Percentiles rank a stretch among this genome's conserved stretches.
Conservation (phyloP, 139 green algal species). For the Pleodorina starrii region DNA sequence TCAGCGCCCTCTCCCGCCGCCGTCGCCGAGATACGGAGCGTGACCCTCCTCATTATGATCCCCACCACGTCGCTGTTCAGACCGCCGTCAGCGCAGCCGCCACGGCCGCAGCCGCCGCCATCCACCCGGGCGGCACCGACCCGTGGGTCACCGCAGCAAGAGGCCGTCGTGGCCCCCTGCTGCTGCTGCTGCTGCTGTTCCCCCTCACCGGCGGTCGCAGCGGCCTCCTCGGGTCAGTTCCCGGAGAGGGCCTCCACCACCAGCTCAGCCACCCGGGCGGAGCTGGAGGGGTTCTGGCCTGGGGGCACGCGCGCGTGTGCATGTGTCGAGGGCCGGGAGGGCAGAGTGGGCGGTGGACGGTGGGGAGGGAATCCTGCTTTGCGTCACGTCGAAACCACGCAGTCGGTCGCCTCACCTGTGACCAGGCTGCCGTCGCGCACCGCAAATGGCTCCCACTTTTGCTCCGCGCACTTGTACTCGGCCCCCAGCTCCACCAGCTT, state of each 20-base stretch:
- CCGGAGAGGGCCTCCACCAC: constrained; percentile 50
- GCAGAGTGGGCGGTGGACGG: too few species aligned
- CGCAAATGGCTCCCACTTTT: constrained; percentile 46
- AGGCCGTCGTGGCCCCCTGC: not conserved
- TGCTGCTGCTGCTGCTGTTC: too few species aligned
- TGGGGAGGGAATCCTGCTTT: too few species aligned
- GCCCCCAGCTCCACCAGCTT: constrained; percentile 52
- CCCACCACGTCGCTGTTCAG: not conserved
- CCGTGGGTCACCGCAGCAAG: not conserved
- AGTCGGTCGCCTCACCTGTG: constrained; percentile 59
- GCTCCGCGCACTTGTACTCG: not conserved
- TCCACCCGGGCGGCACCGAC: too few species aligned
- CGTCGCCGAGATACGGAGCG: not conserved
- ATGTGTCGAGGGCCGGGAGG: too few species aligned
- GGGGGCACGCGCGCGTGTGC: too few species aligned
- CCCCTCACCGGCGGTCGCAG: too few species aligned
- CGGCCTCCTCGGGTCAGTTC: not conserved
- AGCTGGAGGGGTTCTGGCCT: constrained; percentile 57
- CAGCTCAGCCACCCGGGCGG: not conserved
- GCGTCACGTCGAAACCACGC: too few species aligned
- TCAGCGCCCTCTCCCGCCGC: too few species aligned
- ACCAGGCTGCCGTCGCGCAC: constrained; percentile 60
- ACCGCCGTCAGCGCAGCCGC: not conserved
- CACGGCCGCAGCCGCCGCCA: not conserved
- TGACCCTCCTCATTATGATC: constrained; percentile 1